phyloP scores from a whole-genome alignment of 140 eudicot genomes.

The Flaveria floridana region DNA sequence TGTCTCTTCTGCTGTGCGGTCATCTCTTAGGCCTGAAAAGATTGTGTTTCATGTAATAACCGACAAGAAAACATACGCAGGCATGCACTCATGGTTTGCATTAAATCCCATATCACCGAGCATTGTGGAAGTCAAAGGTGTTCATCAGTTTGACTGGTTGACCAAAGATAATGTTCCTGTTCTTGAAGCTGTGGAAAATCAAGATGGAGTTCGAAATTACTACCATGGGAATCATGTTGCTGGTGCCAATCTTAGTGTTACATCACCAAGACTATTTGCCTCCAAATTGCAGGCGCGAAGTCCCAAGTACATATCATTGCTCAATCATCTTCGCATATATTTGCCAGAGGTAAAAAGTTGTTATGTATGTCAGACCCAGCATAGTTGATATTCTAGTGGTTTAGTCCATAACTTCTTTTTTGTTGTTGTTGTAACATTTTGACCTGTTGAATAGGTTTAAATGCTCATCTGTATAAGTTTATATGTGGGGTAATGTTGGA shows the following conservation, averaged over 20 bases:
- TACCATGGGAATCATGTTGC: constrained; percentile 86
- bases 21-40: constrained; percentile 70
- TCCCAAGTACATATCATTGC: constrained; percentile 87
- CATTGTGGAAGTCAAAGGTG: constrained; percentile 90
- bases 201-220: constrained; percentile 66
- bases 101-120: constrained; percentile 73
- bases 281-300: constrained; percentile 95
- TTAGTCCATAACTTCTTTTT: neutral
- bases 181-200: constrained; percentile 92
- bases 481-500: neutral
- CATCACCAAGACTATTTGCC: constrained; percentile 78
- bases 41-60: constrained; percentile 94
- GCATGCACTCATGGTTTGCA: constrained; percentile 99
- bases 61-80: constrained; percentile 98
- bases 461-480: neutral
- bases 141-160: constrained; percentile 96
- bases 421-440: neutral
- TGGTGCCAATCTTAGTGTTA: constrained; percentile 79
- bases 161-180: constrained; percentile 95
- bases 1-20: constrained; percentile 71
- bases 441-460: neutral
- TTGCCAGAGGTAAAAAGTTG: constrained; percentile 84
- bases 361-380: neutral
- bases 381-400: neutral
- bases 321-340: constrained; percentile 96